phyloP scores from a whole-genome alignment of 495 filamentous ascomycete species.

The Jackrogersella multiformis region DNA sequence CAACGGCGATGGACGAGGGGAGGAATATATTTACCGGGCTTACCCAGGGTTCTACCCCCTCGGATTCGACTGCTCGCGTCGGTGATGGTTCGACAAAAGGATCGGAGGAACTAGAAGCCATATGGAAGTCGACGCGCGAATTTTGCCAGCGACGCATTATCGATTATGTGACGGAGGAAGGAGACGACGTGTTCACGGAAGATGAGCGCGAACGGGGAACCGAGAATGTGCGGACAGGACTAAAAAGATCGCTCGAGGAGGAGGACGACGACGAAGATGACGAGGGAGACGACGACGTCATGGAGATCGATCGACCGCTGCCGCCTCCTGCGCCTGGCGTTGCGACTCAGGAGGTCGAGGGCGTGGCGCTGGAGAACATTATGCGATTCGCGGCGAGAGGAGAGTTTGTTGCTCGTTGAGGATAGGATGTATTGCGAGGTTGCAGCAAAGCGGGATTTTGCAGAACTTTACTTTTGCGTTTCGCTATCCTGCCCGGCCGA shows the following conservation, averaged over 20 bases:
- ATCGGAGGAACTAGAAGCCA: conserved; percentile 52
- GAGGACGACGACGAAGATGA: conserved; percentile 68
- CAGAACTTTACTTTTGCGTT: too few species aligned
- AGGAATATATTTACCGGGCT: conserved; percentile 49
- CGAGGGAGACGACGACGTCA: conserved; percentile 58
- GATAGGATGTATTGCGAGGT: too few species aligned
- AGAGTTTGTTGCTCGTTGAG: conserved; percentile 29
- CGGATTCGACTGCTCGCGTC: background rate
- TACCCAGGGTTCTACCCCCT: conserved; percentile 20
- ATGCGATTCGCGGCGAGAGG: conserved; percentile 67
- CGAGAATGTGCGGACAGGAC: conserved; percentile 75
- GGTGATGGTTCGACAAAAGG: conserved; percentile 21
- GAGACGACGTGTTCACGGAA: conserved; percentile 66
- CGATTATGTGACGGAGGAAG: conserved; percentile 59
- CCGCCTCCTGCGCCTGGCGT: conserved; percentile 46
- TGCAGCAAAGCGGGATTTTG: too few species aligned
- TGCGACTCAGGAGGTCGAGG: conserved; percentile 43
- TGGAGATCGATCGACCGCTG: conserved; percentile 53
- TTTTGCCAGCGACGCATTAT: conserved; percentile 48
- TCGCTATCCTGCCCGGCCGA: too few species aligned
- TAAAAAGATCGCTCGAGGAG: conserved; percentile 65
- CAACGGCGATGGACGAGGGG: conserved; percentile 74
- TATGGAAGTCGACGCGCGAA: conserved; percentile 54
- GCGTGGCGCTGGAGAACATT: conserved; percentile 57
- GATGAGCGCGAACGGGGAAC: conserved; percentile 73